Percentiles rank a stretch among this genome's conserved stretches.
Conservation (phyloP, 2,329 filamentous ascomycete genomes). For the Botrytis deweyae region DNA sequence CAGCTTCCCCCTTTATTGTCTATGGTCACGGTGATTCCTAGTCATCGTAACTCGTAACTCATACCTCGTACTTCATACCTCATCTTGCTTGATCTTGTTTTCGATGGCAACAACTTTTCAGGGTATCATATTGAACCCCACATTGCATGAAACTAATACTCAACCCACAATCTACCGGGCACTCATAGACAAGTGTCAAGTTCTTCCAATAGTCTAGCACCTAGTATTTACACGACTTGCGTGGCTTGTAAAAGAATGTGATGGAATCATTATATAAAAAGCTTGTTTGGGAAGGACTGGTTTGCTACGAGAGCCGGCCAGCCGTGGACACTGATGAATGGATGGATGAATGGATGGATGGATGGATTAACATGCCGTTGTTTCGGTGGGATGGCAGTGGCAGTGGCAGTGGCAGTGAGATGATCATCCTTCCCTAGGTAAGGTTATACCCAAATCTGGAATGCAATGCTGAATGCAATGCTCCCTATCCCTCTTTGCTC, state of each 20-base stretch:
- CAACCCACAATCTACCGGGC: not conserved
- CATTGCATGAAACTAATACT: not conserved
- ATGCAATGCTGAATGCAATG: not conserved
- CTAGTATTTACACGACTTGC: conserved; percentile 1
- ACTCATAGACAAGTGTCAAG: conserved; percentile 9
- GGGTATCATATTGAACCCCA: conserved; percentile 6
- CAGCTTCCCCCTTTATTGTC: not conserved
- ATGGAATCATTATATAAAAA: not conserved
- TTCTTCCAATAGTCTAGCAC: not conserved
- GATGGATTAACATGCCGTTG: not conserved
- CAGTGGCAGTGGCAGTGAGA: not conserved
- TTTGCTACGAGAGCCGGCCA: not conserved
- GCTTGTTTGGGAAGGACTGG: not conserved
- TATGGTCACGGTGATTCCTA: not conserved
- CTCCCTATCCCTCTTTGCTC: not conserved
- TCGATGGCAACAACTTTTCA: not conserved
- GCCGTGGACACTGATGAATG: not conserved
- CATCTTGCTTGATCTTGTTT: conserved; percentile 5
- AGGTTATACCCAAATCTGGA: not conserved
- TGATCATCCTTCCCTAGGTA: not conserved
- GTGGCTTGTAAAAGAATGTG: not conserved
- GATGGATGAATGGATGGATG: not conserved
- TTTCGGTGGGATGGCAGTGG: not conserved
- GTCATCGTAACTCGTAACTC: not conserved
- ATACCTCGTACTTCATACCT: not conserved